Base-by-base conservation (phyloP, 73 alveolate species). In the Paramecium biaurelia region DNA sequence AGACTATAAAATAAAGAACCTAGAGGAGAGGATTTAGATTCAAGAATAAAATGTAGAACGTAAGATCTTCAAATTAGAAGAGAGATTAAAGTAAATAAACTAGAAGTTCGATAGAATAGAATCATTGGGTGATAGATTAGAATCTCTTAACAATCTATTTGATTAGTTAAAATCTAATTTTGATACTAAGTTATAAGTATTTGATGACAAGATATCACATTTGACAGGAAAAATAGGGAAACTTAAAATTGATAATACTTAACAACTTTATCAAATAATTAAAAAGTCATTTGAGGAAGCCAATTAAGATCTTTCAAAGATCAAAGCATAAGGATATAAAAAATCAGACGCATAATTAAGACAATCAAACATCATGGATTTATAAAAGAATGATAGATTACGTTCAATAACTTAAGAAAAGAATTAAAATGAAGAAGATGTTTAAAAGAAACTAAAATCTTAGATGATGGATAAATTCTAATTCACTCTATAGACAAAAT, bases 111-210 rank as follows among this genome's bases (percentile, higher is more conserved):
- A 74, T 15, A 32, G 87, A 32, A 38, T 74, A 30, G 87, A 74
- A 35, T 74, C 41, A 74, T 38, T 74, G 23, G 57, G 67, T 10
- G 87, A 74, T 12, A 74, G 87, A 37, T 74, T 74, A 21, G 87
- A 74, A 74, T 74, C 87, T 2, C 87, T 74, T 35, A 74, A 74
- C 47, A 74, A 74, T 28, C 58, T 70, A 28, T 30, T 70, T 70
- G 86, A 70, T 32, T 70, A 28, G 32, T 35, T 70, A 20, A 70
- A 70, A 5, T 26, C 26, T 12, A 70, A 70, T 70, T 70, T 70
- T 32, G 86, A 70, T 30, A 30, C 86, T 35, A 70, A 70, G 56
- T 41, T 70, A 26, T 32, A 10, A 30, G 56, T 70, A 12, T 70
- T 26, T 11, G 86, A 70, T 26, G 86, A 70, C 7, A 70, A 70